Percentiles rank a stretch among this genome's conserved stretches.
phyloP scores from a whole-genome alignment of 805 yeast genomes.

The Teunomyces tritomae region DNA sequence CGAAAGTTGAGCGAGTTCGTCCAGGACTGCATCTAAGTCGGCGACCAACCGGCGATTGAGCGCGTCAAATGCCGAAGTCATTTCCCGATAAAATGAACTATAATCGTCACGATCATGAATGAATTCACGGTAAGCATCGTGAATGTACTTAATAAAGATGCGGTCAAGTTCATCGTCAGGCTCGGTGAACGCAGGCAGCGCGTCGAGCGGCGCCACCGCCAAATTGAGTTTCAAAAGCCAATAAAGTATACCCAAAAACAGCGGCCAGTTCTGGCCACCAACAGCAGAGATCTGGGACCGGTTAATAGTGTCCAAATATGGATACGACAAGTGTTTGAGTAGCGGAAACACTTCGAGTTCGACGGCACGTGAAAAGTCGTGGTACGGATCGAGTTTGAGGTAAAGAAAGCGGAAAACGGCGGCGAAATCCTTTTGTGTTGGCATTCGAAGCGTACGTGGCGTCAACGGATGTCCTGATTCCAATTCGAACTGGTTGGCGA shows the following conservation, averaged over 20 bases:
- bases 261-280: constrained; percentile 87
- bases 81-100: constrained; percentile 49
- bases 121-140: constrained; percentile 66
- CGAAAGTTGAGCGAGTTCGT: constrained; percentile 40
- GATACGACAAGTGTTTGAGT: constrained; percentile 66
- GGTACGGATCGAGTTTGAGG: constrained; percentile 74
- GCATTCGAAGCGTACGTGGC: constrained; percentile 61
- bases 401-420: constrained; percentile 78
- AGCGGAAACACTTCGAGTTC: constrained; percentile 74
- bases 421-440: constrained; percentile 85
- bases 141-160: constrained; percentile 58
- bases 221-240: constrained; percentile 69
- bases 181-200: constrained; percentile 25
- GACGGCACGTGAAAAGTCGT: constrained; percentile 61
- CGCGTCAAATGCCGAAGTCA: constrained; percentile 53
- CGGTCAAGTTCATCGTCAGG: constrained; percentile 48
- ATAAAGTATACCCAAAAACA: constrained; percentile 74
- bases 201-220: constrained; percentile 26
- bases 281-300: constrained; percentile 87
- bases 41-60: constrained; percentile 48
- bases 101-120: constrained; percentile 65
- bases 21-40: constrained; percentile 42
- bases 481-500: constrained; percentile 63
- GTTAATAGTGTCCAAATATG: constrained; percentile 75
- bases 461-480: constrained; percentile 72